phyloP scores from a whole-genome alignment of 1,139 yeast species.

The Suhomyces bribrorum region DNA sequence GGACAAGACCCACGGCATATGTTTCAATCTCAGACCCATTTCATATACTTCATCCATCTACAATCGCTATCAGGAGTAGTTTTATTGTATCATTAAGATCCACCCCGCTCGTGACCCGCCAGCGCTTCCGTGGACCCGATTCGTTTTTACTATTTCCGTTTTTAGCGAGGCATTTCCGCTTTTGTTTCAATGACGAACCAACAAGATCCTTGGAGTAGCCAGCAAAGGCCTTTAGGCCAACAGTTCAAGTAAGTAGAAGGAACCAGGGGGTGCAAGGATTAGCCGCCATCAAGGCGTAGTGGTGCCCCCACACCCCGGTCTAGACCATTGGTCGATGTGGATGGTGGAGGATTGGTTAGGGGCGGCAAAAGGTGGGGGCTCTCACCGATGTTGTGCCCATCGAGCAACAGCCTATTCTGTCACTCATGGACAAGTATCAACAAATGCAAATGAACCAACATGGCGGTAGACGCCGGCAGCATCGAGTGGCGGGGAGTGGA shows the following conservation, averaged over 20 bases:
- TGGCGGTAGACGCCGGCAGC: too few species aligned
- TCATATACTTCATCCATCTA: background rate
- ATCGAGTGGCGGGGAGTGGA: too few species aligned
- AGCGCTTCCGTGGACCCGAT: background rate
- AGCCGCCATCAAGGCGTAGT: too few species aligned
- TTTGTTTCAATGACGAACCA: slow-evolving; percentile 38
- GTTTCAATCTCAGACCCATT: background rate
- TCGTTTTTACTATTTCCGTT: background rate
- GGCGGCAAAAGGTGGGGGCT: too few species aligned
- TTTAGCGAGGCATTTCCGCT: background rate
- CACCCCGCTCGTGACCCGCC: background rate
- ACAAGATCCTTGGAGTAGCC: slow-evolving; percentile 48
- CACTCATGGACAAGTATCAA: too few species aligned
- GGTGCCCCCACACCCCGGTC: too few species aligned
- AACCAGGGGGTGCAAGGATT: too few species aligned
- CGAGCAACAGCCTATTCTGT: too few species aligned
- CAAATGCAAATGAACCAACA: too few species aligned
- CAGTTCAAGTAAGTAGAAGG: slow-evolving; percentile 45
- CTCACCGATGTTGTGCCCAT: too few species aligned
- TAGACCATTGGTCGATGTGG: too few species aligned
- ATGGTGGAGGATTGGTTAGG: too few species aligned
- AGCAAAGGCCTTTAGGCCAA: slow-evolving; percentile 48
- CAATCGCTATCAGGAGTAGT: background rate
- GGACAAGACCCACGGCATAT: background rate
- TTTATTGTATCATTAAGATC: background rate